Base-by-base conservation (phyloP, 305 asterid species). In the Solanum hybrid region DNA sequence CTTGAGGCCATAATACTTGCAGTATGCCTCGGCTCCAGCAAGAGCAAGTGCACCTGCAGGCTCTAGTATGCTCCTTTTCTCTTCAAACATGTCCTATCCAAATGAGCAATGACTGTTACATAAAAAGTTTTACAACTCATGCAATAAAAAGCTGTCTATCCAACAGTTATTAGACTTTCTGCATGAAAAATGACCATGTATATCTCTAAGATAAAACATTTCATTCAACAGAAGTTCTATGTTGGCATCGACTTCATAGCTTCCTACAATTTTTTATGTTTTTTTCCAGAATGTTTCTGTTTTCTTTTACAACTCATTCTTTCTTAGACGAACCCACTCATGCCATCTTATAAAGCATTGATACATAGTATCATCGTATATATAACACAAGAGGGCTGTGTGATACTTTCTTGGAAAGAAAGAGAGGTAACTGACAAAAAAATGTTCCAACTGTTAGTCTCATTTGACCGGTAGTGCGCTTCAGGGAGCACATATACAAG, bases 1-100 rank as follows among this genome's bases (percentile, higher is more conserved):
- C 94, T 95, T 93, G 86, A 95, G 94, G 91, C 95, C 96, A 89
- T 97, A 96, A 91, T 97, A 94, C 64, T 94, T 94, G 97, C 99
- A 97, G 86, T 97, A 97, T 31, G 98, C 98, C 93, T 97, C 94
- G 33, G 98, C 99, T 89, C 99, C 99, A 77, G 99, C 98, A 36
- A 96, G 93, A 81, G 99, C 94, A 92, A 97, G 98, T 71, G 99
- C 99, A 89, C 99, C 99, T 20, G 99, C 98, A 79, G 99, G 99
- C 91, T 97, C 99, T 88, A 97, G 89, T 90, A 97, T 97, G 93
- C 96, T 96, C 93, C 99, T 93, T 90, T 95, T 97, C 96, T 96
- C 99, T 94, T 97, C 99, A 92, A 96, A 97, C 99, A 97, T 95
- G 93, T 96, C 96, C 99, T 97, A 93, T 85, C 64, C 91, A 33